Evolutionary conservation across 2,329 filamentous ascomycete species (phyloP).

Genomic region (Diplodia corticola): DNA sequence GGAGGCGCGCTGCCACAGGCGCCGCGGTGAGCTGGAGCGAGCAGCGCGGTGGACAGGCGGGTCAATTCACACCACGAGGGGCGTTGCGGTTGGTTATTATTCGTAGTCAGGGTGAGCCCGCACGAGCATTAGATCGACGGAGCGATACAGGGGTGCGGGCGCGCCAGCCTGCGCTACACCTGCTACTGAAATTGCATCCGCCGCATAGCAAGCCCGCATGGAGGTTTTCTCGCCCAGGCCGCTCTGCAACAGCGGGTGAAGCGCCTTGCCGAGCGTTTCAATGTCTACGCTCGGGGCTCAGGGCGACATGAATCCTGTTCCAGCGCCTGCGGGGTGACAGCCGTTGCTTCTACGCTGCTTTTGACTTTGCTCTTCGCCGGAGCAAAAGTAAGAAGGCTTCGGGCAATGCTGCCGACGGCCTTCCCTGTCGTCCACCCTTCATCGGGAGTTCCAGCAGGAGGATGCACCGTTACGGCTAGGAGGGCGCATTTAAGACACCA

Average conservation of each 20-base stretch:
- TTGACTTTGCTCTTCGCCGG: neutral
- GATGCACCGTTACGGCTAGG: neutral
- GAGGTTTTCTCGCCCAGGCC: neutral
- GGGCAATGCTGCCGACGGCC: neutral
- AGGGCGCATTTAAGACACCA: neutral
- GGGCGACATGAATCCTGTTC: neutral
- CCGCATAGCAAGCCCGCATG: neutral
- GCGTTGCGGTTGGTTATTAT: slow-evolving; percentile 4
- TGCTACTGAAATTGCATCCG: slow-evolving; percentile 3
- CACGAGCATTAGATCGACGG: slow-evolving; percentile 9
- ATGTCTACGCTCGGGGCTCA: neutral
- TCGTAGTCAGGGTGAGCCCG: slow-evolving; percentile 15
- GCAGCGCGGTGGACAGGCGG: slow-evolving; percentile 7
- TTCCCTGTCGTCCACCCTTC: neutral
- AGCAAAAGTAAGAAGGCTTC: neutral
- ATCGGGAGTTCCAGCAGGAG: neutral
- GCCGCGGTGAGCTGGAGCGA: neutral
- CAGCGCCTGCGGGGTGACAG: neutral
- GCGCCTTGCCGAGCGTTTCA: neutral
- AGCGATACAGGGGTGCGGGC: neutral
- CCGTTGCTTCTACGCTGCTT: neutral
- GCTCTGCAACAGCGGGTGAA: neutral
- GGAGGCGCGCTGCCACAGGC: slow-evolving; percentile 14
- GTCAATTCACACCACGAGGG: slow-evolving; percentile 10
- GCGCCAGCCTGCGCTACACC: neutral